Base-by-base conservation (phyloP, 2,329 filamentous ascomycete species). In the Nothopassalora personata region DNA sequence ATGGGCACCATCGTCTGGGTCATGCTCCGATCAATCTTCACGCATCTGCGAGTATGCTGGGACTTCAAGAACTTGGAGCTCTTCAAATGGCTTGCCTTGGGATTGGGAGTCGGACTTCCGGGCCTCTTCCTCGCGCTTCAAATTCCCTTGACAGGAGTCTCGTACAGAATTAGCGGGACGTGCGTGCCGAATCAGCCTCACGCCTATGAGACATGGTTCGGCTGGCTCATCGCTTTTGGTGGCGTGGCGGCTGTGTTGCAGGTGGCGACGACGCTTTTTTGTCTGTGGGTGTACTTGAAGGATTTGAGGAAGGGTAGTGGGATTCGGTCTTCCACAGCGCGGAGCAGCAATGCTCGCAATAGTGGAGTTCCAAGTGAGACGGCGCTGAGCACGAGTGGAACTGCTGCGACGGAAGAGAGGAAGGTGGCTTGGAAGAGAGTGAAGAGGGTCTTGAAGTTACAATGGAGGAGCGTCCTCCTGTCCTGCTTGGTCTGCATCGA, bases 1-100 rank as follows among this genome's bases (percentile, higher is more conserved):
- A 90, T 92, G 83, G 83, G 85, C 34, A 88, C 86, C 48, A 85
- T 91, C 19, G 86, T 96, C 72, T 99, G 93, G 93, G 34, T 81
- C 76, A 95, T 96, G 71, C 65, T 76, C 10, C 70, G 72, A 33
- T 70, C 67, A 15, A 59, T 76, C 7, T 76, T 70, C 68, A 71
- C 75, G 18, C 72, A 76, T 49, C 66, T 76, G 15, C 68, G 72
- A 28, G 71, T 76, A 30, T 73, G 72, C 61, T 76, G 74, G 72
- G 69, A 74, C 48, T 60, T 67, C 18, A 64, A 70, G 15, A 73
- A 72, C 3, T 68, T 69, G 4, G 54, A 56, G n/a, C 54, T 53
- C 5, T 73, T 73, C 66, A 72, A 72, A 59, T 68, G 66, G 53
- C 63, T 64, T 8, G 70, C 70, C 28, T 70, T 74, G 19, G 47